A percentile compares a stretch with the other conserved stretches of the same genome.
Conservation (phyloP, 768 basidiomycete genomes). For the Leccinum imitatum region DNA sequence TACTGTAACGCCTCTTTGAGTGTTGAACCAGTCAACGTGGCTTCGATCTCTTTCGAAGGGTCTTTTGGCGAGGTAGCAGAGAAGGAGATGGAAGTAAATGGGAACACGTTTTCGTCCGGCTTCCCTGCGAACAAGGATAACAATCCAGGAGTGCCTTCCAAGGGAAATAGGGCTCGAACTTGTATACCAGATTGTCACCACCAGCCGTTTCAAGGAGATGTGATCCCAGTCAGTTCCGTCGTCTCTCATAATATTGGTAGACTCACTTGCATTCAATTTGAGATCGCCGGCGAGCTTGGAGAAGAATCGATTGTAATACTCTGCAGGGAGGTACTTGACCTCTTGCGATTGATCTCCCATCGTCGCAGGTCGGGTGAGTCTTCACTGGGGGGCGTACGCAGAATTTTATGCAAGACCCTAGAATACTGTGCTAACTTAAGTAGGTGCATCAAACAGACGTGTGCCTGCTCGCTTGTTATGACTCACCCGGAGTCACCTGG, state of each 20-base stretch:
- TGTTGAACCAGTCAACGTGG: too few relatives aligned
- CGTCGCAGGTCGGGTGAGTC: neutral
- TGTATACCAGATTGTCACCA: neutral
- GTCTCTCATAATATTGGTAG: neutral
- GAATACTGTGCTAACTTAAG: neutral
- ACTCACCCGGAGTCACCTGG: too few relatives aligned
- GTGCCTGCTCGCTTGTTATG: neutral
- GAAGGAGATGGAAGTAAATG: too few relatives aligned
- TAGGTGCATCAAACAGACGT: neutral
- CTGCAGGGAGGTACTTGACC: constrained; percentile 40
- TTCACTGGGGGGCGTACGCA: neutral
- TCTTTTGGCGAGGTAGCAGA: too few relatives aligned
- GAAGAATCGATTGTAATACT: constrained; percentile 54
- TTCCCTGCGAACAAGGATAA: neutral
- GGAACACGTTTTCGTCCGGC: neutral
- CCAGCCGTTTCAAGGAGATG: neutral
- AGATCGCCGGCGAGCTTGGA: constrained; percentile 55
- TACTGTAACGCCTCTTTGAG: constrained; percentile 58
- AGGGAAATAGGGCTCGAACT: neutral
- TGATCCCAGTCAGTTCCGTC: neutral
- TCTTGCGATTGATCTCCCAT: neutral
- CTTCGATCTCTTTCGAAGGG: too few relatives aligned
- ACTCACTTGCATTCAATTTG: constrained; percentile 57
- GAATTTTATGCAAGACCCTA: neutral
- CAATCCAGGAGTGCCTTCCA: neutral